Evolutionary conservation across 768 basidiomycete genomes (phyloP).

Genomic region (Mycena indigotica): DNA sequence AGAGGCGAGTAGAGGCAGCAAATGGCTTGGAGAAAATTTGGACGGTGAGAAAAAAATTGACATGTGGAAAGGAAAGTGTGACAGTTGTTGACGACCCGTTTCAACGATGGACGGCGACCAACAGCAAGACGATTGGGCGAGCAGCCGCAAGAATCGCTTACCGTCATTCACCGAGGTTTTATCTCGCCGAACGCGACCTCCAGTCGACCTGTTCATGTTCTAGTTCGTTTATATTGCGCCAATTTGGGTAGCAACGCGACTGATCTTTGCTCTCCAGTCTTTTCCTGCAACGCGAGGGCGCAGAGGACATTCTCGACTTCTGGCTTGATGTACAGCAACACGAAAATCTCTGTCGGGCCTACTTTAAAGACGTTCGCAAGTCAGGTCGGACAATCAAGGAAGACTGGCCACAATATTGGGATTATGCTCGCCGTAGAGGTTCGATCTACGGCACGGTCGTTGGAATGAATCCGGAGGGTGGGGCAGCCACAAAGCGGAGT

Average conservation of each 20-base stretch:
- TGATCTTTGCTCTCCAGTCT: conserved; percentile 56
- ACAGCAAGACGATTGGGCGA: conserved; percentile 76
- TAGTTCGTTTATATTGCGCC: conserved; percentile 64
- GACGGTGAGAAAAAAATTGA: too few species aligned
- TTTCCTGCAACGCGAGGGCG: conserved; percentile 93
- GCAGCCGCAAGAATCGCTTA: conserved; percentile 70
- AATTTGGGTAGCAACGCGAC: too few species aligned
- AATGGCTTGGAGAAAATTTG: background rate
- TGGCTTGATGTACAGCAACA: conserved; percentile 99
- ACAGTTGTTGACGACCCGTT: background rate
- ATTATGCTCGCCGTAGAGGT: conserved; percentile 87
- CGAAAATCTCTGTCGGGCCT: conserved; percentile 96
- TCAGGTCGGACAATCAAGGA: conserved; percentile 91
- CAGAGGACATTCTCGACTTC: conserved; percentile 96
- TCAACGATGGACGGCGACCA: conserved; percentile 60
- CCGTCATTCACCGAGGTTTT: conserved; percentile 92
- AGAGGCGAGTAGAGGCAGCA: too few species aligned
- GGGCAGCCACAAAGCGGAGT: conserved; percentile 66
- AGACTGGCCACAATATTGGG: conserved; percentile 99
- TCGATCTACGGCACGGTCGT: conserved; percentile 93
- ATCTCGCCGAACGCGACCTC: conserved; percentile 85
- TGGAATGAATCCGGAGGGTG: conserved; percentile 62
- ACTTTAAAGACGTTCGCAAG: conserved; percentile 98
- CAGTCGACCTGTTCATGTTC: conserved; percentile 98
- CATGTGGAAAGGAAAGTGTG: too few species aligned